Conservation (phyloP, 371 early-diverging fungal species). For the Mortierella polycephala region DNA sequence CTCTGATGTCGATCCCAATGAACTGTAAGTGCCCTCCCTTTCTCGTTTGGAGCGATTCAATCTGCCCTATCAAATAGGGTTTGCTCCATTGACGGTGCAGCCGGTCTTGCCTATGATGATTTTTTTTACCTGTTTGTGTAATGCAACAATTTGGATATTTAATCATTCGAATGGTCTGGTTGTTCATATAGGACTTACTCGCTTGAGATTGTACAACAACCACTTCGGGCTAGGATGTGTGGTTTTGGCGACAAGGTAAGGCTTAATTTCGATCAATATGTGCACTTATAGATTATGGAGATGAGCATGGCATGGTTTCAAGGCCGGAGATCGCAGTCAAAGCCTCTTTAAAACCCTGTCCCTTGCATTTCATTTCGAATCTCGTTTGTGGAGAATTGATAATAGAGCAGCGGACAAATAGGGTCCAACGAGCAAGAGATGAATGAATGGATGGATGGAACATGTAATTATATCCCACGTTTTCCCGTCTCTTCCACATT, state of each 20-base stretch:
- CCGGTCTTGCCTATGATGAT: neutral
- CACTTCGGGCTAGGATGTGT: conserved; percentile 81
- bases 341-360: no score
- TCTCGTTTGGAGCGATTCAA: no score
- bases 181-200: conserved; percentile 16
- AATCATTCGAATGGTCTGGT: neutral
- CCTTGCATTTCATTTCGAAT: no score
- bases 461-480: neutral
- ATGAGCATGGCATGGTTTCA: neutral
- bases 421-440: no score
- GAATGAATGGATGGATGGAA: no score
- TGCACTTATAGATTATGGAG: neutral
- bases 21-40: conserved; percentile 17
- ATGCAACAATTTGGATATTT: neutral
- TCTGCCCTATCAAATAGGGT: no score
- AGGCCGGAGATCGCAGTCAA: no score
- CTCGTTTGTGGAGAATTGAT: no score
- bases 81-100: no score
- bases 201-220: conserved; percentile 69
- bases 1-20: conserved; percentile 21
- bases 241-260: conserved; percentile 75
- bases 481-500: neutral
- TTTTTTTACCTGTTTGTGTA: neutral
- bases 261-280: neutral
- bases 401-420: no score